Percentiles rank a stretch among this genome's conserved stretches.
Conservation (phyloP, 1,284 basidiomycete species). For the Retiboletus flavoniger region DNA sequence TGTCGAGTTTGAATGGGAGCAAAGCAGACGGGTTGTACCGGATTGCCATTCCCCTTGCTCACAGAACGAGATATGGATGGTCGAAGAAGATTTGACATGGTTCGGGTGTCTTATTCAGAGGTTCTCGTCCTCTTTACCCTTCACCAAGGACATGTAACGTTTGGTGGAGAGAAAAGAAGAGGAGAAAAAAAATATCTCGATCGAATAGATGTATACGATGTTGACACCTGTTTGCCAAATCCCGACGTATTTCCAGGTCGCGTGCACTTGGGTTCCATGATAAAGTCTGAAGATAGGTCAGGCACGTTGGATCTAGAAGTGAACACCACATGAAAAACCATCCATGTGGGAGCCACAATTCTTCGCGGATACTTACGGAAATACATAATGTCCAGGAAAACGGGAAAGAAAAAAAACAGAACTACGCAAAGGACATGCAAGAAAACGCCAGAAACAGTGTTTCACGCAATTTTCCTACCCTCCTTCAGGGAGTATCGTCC, state of each 20-base stretch:
- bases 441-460: neutral
- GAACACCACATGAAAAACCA: neutral
- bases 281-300: neutral
- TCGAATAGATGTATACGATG: slow-evolving; percentile 13
- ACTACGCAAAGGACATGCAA: neutral
- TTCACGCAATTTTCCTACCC: neutral
- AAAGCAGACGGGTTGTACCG: slow-evolving; percentile 54
- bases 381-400: neutral
- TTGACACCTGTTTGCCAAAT: slow-evolving; percentile 30
- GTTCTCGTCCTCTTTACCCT: slow-evolving; percentile 52
- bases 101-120: slow-evolving; percentile 21
- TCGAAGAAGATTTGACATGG: slow-evolving; percentile 37
- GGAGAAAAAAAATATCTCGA: slow-evolving; percentile 27
- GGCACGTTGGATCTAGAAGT: neutral
- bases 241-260: slow-evolving; percentile 4
- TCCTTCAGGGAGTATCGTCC: neutral
- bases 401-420: neutral
- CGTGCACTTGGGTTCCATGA: too few species aligned
- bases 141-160: slow-evolving; percentile 41
- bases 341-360: neutral
- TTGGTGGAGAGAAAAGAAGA: slow-evolving; percentile 48
- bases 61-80: slow-evolving; percentile 49
- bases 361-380: neutral
- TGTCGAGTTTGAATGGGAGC: slow-evolving; percentile 32
- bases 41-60: slow-evolving; percentile 42